phyloP scores from a whole-genome alignment of 2,329 filamentous ascomycete species.

The Macroventuria anomochaeta region DNA sequence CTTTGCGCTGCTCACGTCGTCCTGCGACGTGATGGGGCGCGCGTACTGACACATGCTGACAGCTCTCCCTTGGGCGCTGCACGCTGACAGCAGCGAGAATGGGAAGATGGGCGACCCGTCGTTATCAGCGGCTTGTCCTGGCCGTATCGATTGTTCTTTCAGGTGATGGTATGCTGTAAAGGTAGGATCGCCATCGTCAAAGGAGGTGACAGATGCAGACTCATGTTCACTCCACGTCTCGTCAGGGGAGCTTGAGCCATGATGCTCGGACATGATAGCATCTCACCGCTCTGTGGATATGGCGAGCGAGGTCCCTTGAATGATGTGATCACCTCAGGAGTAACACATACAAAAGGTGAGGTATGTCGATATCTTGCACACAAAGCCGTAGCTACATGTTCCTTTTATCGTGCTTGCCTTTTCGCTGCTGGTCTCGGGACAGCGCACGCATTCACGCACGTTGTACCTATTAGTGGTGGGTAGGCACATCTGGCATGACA shows the following conservation, averaged over 20 bases:
- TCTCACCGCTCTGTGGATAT: constrained; percentile 27
- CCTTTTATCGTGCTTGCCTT: constrained; percentile 12
- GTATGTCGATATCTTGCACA: background rate
- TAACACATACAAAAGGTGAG: background rate
- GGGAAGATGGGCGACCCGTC: constrained; percentile 22
- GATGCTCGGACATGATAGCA: constrained; percentile 28
- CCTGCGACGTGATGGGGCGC: constrained; percentile 36
- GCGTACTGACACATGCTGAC: constrained; percentile 39
- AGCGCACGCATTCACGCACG: constrained; percentile 8
- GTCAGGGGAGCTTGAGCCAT: constrained; percentile 17
- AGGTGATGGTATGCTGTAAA: background rate
- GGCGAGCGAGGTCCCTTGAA: constrained; percentile 28
- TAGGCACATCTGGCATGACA: background rate
- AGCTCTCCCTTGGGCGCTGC: constrained; percentile 32
- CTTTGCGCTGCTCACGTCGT: constrained; percentile 18
- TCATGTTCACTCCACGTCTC: constrained; percentile 23
- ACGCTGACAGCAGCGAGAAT: constrained; percentile 38
- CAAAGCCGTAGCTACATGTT: background rate
- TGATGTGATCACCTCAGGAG: constrained; percentile 10
- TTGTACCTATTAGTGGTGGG: background rate
- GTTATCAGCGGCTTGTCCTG: background rate
- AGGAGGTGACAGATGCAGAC: constrained; percentile 25
- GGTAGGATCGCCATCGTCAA: constrained; percentile 12
- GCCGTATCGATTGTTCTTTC: constrained; percentile 7
- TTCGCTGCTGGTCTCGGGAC: constrained; percentile 7